Percentiles rank a stretch among this genome's conserved stretches.
Evolutionary conservation across 2,329 filamentous ascomycete species (phyloP).

Genomic region (Pestalotiopsis sp.): DNA sequence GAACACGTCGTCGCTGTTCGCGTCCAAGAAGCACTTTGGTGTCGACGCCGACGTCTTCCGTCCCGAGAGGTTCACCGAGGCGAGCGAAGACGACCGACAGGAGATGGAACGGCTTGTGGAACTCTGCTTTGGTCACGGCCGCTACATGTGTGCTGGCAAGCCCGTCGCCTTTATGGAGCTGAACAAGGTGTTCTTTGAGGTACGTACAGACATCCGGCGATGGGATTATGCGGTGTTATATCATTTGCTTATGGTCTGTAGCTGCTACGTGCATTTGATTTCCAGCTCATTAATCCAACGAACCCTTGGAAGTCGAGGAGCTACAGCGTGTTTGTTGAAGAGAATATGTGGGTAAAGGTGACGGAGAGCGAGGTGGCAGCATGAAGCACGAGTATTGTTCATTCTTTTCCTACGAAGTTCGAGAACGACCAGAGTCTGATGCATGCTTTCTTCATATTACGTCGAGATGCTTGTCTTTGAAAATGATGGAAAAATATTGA

Average conservation of each 20-base stretch:
- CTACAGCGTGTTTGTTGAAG: constrained; percentile 23
- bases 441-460: no score
- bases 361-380: constrained; percentile 14
- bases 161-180: constrained; percentile 43
- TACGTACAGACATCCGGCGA: constrained; percentile 21
- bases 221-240: neutral
- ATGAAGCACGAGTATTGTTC: neutral
- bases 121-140: constrained; percentile 40
- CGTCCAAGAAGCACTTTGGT: constrained; percentile 32
- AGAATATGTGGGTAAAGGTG: constrained; percentile 27
- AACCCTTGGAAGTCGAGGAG: constrained; percentile 19
- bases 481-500: no score
- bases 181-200: constrained; percentile 44
- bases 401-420: neutral
- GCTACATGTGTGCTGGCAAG: constrained; percentile 41
- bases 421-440: no score
- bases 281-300: constrained; percentile 27
- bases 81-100: constrained; percentile 27
- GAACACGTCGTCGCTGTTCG: constrained; percentile 35
- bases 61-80: constrained; percentile 46
- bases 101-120: constrained; percentile 37
- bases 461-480: no score
- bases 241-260: neutral
- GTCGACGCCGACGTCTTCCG: constrained; percentile 40
- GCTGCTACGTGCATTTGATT: constrained; percentile 29